These are phyloP conservation scores for Lichenothelia convexa DNA, from an alignment of 495 filamentous ascomycete species.

Conservation along the genomic window DNA sequence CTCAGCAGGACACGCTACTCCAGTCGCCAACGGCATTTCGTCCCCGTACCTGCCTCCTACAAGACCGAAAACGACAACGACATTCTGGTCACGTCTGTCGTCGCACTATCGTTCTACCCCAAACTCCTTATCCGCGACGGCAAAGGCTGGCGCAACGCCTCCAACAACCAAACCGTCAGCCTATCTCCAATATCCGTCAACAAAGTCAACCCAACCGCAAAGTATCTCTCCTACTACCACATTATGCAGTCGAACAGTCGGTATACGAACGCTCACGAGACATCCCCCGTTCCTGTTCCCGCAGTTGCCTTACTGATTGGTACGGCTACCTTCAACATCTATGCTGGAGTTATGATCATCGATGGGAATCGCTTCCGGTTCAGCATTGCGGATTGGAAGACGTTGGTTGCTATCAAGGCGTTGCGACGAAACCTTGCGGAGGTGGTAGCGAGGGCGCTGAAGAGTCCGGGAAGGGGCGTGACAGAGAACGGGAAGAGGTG, in stretches of 20 bases:
- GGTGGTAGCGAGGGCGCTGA: conserved; percentile 50
- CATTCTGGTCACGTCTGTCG: conserved; percentile 51
- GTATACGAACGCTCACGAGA: conserved; percentile 79
- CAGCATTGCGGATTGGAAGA: conserved; percentile 73
- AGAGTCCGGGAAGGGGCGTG: conserved; percentile 47
- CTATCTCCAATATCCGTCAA: conserved; percentile 78
- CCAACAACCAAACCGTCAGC: conserved; percentile 74
- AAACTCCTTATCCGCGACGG: conserved; percentile 75
- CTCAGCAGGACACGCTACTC: conserved; percentile 43
- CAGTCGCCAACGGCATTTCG: conserved; percentile 53
- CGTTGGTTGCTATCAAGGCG: conserved; percentile 65
- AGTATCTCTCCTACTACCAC: conserved; percentile 82
- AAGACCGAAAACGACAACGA: conserved; percentile 64
- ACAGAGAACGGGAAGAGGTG: conserved; percentile 52
- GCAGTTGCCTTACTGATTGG: conserved; percentile 71
- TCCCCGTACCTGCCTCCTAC: conserved; percentile 53
- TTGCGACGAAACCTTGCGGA: conserved; percentile 50
- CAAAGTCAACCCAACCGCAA: conserved; percentile 43
- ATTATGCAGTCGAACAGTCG: conserved; percentile 80
- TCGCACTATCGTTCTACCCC: conserved; percentile 88
- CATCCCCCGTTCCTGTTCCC: conserved; percentile 61
- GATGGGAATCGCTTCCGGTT: conserved; percentile 83
- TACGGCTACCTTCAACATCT: conserved; percentile 72
- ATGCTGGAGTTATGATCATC: conserved; percentile 66
- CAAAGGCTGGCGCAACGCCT: conserved; percentile 75